Base-by-base conservation (phyloP, 1,139 yeast genomes). In the Pichia sp. region DNA sequence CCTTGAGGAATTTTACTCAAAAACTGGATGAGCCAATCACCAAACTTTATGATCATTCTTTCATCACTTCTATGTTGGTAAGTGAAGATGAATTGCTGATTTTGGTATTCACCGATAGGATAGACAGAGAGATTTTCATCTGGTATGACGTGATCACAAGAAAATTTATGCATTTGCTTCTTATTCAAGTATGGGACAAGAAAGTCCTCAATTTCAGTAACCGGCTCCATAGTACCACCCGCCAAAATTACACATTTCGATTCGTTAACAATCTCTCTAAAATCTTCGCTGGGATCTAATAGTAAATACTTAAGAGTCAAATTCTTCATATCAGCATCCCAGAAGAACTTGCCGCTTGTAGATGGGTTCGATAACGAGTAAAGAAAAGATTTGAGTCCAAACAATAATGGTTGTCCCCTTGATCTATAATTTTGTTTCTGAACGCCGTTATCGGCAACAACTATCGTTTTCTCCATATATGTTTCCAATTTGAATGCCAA, bases 221-320 rank as follows among this genome's bases (percentile, higher is more conserved):
- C 67, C 0, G 98, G 98, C 52, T 86, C 94, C 96, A 88, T 87
- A 0, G 98, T 88, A 14, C 98, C 98, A 25, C 98, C 98, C 10
- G 96, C 94, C 6, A 88, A 57, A 3, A 88, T 64, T 0, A 88
- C 80, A 54, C 93, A 81, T 46, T 69, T 71, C 0, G 88, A 71
- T 23, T 77, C 71, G 6, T 74, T 73, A 0, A 85, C 74, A 2
- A 88, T 65, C 11, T 77, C 79, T 41, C 67, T 66, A 53, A 88
- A 86, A 3, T 75, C 64, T 34, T 72, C 74, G 39, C 88, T 76
- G 2, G 96, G 95, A 51, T 88, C 96, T 11, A 88, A 63, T 12
- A 87, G 60, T 68, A 87, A 71, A 49, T 88, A 88, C 45, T 75
- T 74, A 30, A 86, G 56, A 1, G 67, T 56, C 0, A 65, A 49